Percentiles rank a stretch among this genome's conserved stretches.
These are phyloP conservation scores for Carex arenaria DNA, from an alignment of 202 grass and related monocot genomes.

Conservation along the genomic window DNA sequence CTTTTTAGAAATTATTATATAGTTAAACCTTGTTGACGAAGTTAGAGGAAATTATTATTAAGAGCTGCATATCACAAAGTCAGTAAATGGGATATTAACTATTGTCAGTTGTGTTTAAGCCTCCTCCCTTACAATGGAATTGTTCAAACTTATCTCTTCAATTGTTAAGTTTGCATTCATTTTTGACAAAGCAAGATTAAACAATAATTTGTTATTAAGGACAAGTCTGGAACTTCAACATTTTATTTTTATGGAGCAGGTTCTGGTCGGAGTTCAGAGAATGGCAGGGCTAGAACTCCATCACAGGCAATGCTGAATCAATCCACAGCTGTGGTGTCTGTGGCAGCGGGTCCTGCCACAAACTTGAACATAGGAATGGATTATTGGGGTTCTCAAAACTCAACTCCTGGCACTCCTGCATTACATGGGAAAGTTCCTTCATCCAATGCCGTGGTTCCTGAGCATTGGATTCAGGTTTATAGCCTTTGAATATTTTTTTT, in stretches of 20 bases:
- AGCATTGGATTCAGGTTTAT: constrained; percentile 73
- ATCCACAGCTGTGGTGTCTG: constrained; percentile 45
- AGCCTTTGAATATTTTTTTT: constrained; percentile 25
- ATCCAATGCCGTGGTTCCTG: constrained; percentile 35
- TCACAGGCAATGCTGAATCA: constrained; percentile 55
- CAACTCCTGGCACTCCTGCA: constrained; percentile 30
- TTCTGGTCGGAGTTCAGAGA: constrained; percentile 49
- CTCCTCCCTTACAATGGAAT: neutral
- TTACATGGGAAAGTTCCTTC: constrained; percentile 45
- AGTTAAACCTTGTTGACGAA: neutral
- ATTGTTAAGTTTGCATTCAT: constrained; percentile 1
- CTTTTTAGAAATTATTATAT: neutral
- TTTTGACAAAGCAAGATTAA: constrained; percentile 5
- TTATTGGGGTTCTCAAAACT: constrained; percentile 63
- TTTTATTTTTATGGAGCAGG: constrained; percentile 39
- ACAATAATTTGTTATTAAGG: neutral
- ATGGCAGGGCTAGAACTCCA: constrained; percentile 45
- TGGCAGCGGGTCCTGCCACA: constrained; percentile 68
- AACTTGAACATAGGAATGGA: constrained; percentile 99
- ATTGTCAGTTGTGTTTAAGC: neutral
- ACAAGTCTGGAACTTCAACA: neutral
- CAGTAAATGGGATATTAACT: neutral
- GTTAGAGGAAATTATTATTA: neutral
- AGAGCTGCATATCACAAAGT: neutral
- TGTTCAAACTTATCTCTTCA: neutral